phyloP scores from a whole-genome alignment of 352 stramenopile genomes.

The Globisporangium recalcitrans region DNA sequence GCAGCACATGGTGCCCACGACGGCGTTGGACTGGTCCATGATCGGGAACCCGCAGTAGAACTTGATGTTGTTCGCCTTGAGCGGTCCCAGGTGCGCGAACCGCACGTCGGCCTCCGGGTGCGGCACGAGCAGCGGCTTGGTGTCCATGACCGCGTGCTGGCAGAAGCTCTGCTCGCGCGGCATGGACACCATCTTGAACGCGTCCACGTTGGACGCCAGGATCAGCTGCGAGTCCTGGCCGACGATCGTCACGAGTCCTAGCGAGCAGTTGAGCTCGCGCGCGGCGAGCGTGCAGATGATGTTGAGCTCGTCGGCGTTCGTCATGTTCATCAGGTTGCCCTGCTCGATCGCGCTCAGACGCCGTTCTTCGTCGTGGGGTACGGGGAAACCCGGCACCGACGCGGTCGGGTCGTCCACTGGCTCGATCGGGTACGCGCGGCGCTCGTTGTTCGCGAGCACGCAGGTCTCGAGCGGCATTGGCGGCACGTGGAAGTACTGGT shows the following conservation, averaged over 20 bases:
- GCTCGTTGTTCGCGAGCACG: slow-evolving; percentile 20
- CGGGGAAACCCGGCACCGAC: neutral
- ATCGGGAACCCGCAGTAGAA: slow-evolving; percentile 42
- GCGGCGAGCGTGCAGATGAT: neutral
- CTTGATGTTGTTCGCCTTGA: slow-evolving; percentile 22
- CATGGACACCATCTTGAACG: slow-evolving; percentile 6
- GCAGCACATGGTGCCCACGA: neutral
- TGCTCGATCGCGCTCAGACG: neutral
- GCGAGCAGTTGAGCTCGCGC: neutral
- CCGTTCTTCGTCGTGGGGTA: neutral
- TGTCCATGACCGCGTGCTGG: slow-evolving; percentile 30
- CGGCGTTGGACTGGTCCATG: neutral
- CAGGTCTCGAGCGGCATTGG: neutral
- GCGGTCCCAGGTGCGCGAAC: slow-evolving; percentile 27
- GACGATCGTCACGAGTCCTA: neutral
- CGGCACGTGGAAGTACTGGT: neutral
- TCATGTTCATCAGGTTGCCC: neutral
- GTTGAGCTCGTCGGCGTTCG: neutral
- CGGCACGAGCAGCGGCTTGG: slow-evolving; percentile 40
- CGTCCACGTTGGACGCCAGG: neutral
- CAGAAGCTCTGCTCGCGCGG: slow-evolving; percentile 29
- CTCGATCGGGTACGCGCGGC: slow-evolving; percentile 33
- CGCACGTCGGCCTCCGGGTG: slow-evolving; percentile 49
- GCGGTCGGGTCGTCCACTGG: neutral
- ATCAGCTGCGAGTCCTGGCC: neutral